Conservation (phyloP, 1,284 basidiomycete genomes). For the Leccinum fuscescens region DNA sequence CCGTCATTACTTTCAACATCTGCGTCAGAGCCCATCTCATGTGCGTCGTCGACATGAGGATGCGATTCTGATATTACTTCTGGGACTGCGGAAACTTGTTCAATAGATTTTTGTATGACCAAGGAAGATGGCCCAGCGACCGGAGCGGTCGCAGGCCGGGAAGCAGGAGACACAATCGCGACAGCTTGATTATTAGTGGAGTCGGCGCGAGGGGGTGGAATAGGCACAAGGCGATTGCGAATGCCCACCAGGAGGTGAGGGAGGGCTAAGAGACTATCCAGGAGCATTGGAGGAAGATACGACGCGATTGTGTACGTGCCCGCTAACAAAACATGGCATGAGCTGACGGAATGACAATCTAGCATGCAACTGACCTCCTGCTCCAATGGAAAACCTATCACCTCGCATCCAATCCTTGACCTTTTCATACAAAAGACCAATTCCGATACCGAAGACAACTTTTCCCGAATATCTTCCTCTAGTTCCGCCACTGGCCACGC, state of each 20-base stretch:
- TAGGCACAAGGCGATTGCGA: slow-evolving; percentile 57
- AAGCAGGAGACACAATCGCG: slow-evolving; percentile 18
- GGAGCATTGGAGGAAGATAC: slow-evolving; percentile 60
- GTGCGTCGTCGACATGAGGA: slow-evolving; percentile 23
- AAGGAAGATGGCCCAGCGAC: slow-evolving; percentile 1
- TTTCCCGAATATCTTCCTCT: slow-evolving; percentile 36
- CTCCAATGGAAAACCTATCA: slow-evolving; percentile 65
- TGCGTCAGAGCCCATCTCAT: slow-evolving; percentile 52
- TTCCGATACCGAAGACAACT: slow-evolving; percentile 41
- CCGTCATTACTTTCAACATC: slow-evolving; percentile 64
- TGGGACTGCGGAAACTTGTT: not conserved
- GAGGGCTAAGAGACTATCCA: slow-evolving; percentile 63
- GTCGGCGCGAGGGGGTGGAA: slow-evolving; percentile 34
- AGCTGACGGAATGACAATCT: slow-evolving; percentile 1
- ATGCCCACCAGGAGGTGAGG: slow-evolving; percentile 62
- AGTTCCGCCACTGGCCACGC: slow-evolving; percentile 54
- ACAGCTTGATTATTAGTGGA: slow-evolving; percentile 24
- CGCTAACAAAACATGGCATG: slow-evolving; percentile 39
- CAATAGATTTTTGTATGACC: slow-evolving; percentile 9
- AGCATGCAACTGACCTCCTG: slow-evolving; percentile 57
- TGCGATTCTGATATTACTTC: slow-evolving; percentile 4
- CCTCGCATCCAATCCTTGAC: slow-evolving; percentile 52
- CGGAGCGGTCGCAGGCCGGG: slow-evolving; percentile 6
- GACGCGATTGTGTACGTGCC: slow-evolving; percentile 67
- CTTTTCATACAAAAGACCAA: slow-evolving; percentile 42